Conservation (phyloP, 768 basidiomycete species). For the Sarcodon aspratus region DNA sequence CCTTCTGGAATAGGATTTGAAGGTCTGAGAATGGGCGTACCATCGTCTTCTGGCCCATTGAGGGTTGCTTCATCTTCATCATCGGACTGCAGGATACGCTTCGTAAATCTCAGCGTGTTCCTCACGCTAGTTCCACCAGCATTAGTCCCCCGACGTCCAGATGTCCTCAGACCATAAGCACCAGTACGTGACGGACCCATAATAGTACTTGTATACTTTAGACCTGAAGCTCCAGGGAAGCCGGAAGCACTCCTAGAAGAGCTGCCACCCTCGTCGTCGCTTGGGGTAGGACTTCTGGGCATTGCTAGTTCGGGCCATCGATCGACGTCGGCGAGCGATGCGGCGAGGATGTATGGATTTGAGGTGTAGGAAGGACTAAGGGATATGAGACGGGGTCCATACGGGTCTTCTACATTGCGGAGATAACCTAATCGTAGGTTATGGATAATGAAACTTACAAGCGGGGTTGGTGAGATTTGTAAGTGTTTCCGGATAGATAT, state of each 20-base stretch:
- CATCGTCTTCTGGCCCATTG: not conserved
- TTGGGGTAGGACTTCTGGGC: conserved; percentile 60
- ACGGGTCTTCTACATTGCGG: conserved; percentile 81
- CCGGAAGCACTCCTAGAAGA: conserved; percentile 20
- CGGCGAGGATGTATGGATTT: conserved; percentile 76
- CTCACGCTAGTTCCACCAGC: conserved; percentile 7
- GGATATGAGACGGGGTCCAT: conserved; percentile 72
- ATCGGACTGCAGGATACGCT: not conserved
- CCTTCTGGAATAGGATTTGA: not conserved
- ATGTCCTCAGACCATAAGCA: conserved; percentile 66
- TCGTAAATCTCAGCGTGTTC: not conserved
- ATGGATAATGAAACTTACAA: conserved; percentile 58
- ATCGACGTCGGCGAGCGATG: conserved; percentile 67
- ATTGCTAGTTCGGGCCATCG: conserved; percentile 78
- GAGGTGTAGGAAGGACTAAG: conserved; percentile 65
- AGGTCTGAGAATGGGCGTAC: not conserved
- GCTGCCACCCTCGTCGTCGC: conserved; percentile 53
- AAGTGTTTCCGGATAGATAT: not conserved
- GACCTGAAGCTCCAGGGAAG: conserved; percentile 36
- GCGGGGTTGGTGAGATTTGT: not conserved
- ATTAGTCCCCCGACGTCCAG: conserved; percentile 42
- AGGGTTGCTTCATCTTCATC: not conserved
- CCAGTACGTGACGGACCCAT: conserved; percentile 62
- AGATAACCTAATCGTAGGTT: conserved; percentile 77
- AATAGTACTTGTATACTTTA: conserved; percentile 86